A percentile compares a stretch with the other conserved stretches of the same genome.
phyloP scores from a whole-genome alignment of 2,329 filamentous ascomycete genomes.

The Fusarium domesticum region DNA sequence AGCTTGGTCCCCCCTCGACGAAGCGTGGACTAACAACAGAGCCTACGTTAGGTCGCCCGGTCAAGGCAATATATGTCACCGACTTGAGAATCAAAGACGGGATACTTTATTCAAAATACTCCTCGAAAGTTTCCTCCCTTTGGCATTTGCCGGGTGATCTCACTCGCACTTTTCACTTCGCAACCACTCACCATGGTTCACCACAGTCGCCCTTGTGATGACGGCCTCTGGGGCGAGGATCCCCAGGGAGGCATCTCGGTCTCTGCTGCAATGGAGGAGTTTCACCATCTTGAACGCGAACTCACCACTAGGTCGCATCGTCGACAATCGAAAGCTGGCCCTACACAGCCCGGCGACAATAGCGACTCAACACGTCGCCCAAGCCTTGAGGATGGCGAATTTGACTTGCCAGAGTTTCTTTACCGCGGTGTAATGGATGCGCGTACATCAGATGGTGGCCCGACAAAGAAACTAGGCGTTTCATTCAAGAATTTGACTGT shows the following conservation, averaged over 20 bases:
- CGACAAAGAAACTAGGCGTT: conserved; percentile 74
- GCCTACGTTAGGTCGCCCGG: neutral
- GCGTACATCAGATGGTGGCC: conserved; percentile 59
- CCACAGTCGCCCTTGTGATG: neutral
- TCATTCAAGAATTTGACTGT: conserved; percentile 75
- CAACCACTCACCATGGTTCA: neutral
- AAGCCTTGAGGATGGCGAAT: conserved; percentile 48
- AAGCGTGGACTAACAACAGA: neutral
- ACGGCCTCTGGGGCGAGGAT: neutral
- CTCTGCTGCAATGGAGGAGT: neutral
- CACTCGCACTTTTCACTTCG: neutral
- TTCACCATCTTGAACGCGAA: neutral
- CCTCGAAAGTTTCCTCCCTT: too few species aligned
- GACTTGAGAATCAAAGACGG: too few species aligned
- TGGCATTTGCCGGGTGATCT: neutral
- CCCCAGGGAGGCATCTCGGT: neutral
- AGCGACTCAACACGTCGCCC: neutral
- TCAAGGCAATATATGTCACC: too few species aligned
- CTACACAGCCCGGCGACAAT: neutral
- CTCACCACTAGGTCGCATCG: neutral
- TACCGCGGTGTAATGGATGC: conserved; percentile 68
- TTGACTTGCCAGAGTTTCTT: conserved; percentile 68
- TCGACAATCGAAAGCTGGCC: neutral
- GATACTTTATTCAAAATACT: neutral
- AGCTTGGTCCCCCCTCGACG: neutral